Percentiles rank a stretch among this genome's conserved stretches.
These are phyloP conservation scores for Gossypium herbaceum DNA, from an alignment of 345 rosid genomes.

Conservation along the genomic window DNA sequence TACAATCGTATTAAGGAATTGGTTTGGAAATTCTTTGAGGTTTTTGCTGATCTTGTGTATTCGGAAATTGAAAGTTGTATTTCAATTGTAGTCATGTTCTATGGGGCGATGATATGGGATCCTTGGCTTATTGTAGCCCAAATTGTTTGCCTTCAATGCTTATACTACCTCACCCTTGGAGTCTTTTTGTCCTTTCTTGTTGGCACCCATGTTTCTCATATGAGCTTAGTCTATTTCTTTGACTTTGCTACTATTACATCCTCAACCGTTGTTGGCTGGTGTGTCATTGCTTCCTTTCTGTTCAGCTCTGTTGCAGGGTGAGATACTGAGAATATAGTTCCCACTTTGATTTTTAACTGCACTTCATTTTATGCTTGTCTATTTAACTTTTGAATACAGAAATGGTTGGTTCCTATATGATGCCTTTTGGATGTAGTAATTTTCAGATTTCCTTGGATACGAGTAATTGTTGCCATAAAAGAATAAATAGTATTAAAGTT, in stretches of 20 bases:
- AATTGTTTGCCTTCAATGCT: constrained; percentile 80
- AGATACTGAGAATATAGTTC: constrained; percentile 14
- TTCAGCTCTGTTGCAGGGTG: constrained; percentile 68
- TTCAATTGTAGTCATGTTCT: constrained; percentile 63
- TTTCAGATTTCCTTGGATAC: neutral
- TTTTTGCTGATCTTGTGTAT: constrained; percentile 9
- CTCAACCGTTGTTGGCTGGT: constrained; percentile 78
- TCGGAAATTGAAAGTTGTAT: too few species aligned
- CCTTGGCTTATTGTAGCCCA: constrained; percentile 95
- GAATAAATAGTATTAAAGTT: neutral
- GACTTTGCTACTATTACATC: constrained; percentile 71
- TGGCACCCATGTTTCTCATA: constrained; percentile 74
- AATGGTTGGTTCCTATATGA: neutral
- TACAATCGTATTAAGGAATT: neutral
- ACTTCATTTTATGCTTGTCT: neutral
- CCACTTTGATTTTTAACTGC: neutral
- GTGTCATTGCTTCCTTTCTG: constrained; percentile 64
- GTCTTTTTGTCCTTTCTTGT: constrained; percentile 54
- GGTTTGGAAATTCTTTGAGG: neutral
- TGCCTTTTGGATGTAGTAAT: neutral
- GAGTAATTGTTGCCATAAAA: neutral
- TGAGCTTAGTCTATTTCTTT: constrained; percentile 84
- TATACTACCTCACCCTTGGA: constrained; percentile 78
- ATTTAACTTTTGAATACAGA: neutral
- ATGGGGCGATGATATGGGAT: constrained; percentile 90